Evolutionary conservation across 2,329 filamentous ascomycete species (phyloP), one percentile per base, ranked within the genome.

Genomic region (Talaromyces sp.): DNA sequence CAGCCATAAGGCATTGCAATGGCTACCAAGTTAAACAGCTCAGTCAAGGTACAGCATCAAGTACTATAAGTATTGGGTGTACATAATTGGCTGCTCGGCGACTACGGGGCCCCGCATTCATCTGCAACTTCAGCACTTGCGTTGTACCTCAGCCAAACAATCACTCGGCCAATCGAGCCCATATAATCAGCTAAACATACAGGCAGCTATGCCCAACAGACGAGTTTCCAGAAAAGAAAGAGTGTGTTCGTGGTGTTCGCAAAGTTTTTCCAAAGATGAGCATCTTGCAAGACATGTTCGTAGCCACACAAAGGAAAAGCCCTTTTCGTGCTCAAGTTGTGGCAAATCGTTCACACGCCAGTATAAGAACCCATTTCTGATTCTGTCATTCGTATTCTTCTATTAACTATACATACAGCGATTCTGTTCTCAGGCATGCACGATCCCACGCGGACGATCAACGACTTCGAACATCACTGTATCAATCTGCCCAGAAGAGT

Each of bases 171-270:
- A 26, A 26, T 50, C 43, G 19, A 50, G 19, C 19, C 32, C 14
- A n/a, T 2, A 7, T n/a, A 8, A 3, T n/a, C 14, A n/a, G n/a
- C 13, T 38, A 14, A 17, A 8, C 7, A 38, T 38, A 38, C 32
- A 2, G 14, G 5, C 43, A 26, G 19, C 10, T 1, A 59, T 59
- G 57, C 38, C 43, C 19, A 55, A 59, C 17, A 59, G 51, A 55
- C 31, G 50, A 3, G 26, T 13, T 14, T 8, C 38, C 13, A 27
- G 57, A 21, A 59, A 59, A 38, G 38, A 59, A 27, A 29, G 57
- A 26, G 52, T 59, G 7, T 59, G 57, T 10, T 24, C 57, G n/a
- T 59, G 57, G 57, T 59, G 57, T 46, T 54, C 57, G 27, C 57
- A 49, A 26, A 46, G 17, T 6, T 59, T 59, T 14, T n/a, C 57